These are phyloP conservation scores for Neurospora sp. DNA, from an alignment of 495 filamentous ascomycete genomes.

Conservation along the genomic window DNA sequence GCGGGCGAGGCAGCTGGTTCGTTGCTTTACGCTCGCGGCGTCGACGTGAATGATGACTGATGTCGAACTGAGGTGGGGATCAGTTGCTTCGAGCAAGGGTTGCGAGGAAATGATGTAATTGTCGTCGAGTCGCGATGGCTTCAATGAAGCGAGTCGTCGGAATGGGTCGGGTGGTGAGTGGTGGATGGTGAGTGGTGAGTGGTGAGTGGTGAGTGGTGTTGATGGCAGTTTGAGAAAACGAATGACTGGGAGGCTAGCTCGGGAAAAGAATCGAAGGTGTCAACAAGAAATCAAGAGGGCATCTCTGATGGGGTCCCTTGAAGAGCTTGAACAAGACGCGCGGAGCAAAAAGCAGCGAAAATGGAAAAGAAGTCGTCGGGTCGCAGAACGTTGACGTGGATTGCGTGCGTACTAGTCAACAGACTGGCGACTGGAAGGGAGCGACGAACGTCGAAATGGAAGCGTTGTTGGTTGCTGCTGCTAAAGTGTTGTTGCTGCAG, in stretches of 20 bases:
- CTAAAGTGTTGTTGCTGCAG: neutral
- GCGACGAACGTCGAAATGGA: conserved; percentile 1
- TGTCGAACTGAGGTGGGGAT: neutral
- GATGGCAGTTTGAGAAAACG: conserved; percentile 26
- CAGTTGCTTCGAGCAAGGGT: neutral
- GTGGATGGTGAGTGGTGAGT: neutral
- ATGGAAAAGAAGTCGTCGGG: neutral
- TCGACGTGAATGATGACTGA: neutral
- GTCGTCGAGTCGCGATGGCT: neutral
- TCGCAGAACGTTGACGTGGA: neutral
- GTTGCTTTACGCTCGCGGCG: neutral
- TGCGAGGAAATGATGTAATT: neutral
- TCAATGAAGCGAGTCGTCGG: conserved; percentile 4
- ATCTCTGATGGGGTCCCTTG: neutral
- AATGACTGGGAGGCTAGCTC: conserved; percentile 45
- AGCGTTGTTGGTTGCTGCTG: conserved; percentile 1
- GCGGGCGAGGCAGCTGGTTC: neutral
- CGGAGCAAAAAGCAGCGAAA: neutral
- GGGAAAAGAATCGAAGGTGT: conserved; percentile 25
- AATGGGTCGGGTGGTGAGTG: neutral
- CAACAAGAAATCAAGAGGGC: conserved; percentile 9
- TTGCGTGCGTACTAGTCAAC: neutral
- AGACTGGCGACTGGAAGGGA: neutral
- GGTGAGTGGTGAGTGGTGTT: conserved; percentile 4
- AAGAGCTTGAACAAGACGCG: neutral